phyloP scores from a whole-genome alignment of 2,329 filamentous ascomycete genomes.

The Neonectria neomacrospora region DNA sequence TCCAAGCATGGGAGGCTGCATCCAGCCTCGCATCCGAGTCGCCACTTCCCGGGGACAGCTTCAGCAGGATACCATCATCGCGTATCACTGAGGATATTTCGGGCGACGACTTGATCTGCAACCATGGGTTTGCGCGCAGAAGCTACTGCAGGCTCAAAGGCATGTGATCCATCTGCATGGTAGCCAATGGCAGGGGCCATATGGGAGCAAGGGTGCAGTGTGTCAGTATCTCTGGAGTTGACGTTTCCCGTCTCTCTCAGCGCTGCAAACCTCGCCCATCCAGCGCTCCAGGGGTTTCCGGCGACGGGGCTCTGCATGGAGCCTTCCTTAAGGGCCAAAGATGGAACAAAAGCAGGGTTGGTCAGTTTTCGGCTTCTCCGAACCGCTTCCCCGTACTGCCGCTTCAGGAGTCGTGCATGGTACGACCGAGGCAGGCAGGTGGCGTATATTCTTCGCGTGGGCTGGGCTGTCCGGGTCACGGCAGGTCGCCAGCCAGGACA shows the following conservation, averaged over 20 bases:
- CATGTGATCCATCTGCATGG: constrained; percentile 42
- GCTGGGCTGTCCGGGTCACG: constrained; percentile 16
- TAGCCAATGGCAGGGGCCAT: constrained; percentile 35
- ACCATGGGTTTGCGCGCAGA: constrained; percentile 16
- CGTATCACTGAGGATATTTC: constrained; percentile 9
- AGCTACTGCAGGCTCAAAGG: constrained; percentile 26
- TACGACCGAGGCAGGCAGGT: constrained; percentile 34
- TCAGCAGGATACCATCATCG: constrained; percentile 12
- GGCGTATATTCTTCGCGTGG: constrained; percentile 32
- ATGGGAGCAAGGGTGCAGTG: constrained; percentile 14
- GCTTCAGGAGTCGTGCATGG: constrained; percentile 40
- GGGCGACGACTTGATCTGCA: constrained; percentile 14
- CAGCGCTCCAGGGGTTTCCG: constrained; percentile 16
- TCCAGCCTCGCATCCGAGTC: constrained; percentile 6
- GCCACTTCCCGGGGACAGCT: constrained; percentile 9
- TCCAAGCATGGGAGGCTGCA: not conserved
- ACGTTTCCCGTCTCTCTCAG: not conserved
- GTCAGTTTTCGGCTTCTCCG: constrained; percentile 35
- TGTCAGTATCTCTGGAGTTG: constrained; percentile 2
- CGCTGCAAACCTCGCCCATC: constrained; percentile 1
- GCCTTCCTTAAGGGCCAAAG: not conserved
- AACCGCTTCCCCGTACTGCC: constrained; percentile 33
- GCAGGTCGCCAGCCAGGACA: constrained; percentile 12
- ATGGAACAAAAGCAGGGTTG: constrained; percentile 18
- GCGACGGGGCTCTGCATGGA: constrained; percentile 20